phyloP scores from a whole-genome alignment of 2,329 filamentous ascomycete genomes.

The Neophaeococcomyces mojaviensis region DNA sequence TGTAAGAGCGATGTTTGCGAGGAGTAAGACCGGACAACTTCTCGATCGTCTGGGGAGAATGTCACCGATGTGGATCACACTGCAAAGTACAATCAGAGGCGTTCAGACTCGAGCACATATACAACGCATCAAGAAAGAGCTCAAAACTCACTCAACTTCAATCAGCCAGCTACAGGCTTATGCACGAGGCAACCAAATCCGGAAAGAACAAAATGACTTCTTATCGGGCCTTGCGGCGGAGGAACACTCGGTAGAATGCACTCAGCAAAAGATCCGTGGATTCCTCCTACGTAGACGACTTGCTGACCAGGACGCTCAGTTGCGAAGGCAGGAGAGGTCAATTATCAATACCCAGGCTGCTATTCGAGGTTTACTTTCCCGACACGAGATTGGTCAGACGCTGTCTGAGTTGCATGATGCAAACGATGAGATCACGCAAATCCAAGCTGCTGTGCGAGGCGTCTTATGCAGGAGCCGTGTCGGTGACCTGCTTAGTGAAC shows the following conservation, averaged over 20 bases:
- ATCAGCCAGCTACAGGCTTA: conserved; percentile 47
- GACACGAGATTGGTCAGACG: conserved; percentile 41
- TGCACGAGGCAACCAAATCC: conserved; percentile 40
- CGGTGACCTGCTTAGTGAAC: conserved; percentile 63
- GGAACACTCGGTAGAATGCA: conserved; percentile 47
- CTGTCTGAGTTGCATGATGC: conserved; percentile 64
- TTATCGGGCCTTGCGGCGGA: conserved; percentile 51
- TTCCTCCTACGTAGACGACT: conserved; percentile 29
- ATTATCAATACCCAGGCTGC: conserved; percentile 35
- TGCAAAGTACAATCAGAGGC: conserved; percentile 43
- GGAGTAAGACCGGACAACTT: conserved; percentile 33
- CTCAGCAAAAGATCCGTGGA: conserved; percentile 53
- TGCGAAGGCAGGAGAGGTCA: conserved; percentile 27
- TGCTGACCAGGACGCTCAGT: conserved; percentile 24
- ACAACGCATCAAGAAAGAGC: conserved; percentile 27
- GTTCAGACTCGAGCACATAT: conserved; percentile 28
- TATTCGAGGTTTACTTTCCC: conserved; percentile 33
- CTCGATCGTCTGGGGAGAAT: conserved; percentile 35
- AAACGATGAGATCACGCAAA: conserved; percentile 56
- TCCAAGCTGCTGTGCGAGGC: conserved; percentile 71
- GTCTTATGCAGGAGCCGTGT: conserved; percentile 70
- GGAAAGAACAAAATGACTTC: conserved; percentile 36
- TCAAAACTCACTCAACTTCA: conserved; percentile 37
- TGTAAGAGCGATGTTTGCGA: conserved; percentile 27
- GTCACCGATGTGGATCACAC: conserved; percentile 32